Conservation (phyloP, 2,329 filamentous ascomycete species). For the Fusarium tanahbumbuense region DNA sequence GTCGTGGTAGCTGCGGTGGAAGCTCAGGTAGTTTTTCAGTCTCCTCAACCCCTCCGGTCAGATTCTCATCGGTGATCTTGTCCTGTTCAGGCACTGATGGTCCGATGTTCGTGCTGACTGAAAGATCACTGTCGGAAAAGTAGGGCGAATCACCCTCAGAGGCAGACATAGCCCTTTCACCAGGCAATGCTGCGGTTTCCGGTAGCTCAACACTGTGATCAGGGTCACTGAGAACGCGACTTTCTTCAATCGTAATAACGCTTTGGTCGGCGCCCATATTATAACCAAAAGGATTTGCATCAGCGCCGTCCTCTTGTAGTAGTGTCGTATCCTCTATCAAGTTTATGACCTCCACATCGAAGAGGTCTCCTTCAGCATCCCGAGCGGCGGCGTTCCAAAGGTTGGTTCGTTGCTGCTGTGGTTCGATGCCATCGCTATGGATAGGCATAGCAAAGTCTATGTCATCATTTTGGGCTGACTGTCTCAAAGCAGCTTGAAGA, state of each 20-base stretch:
- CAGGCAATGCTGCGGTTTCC: conserved; percentile 38
- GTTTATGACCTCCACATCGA: conserved; percentile 72
- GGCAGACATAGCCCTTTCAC: neutral
- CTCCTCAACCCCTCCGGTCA: neutral
- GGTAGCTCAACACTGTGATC: conserved; percentile 43
- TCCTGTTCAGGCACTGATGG: neutral
- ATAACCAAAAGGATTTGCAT: conserved; percentile 57
- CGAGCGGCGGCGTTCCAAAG: conserved; percentile 80
- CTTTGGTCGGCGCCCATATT: conserved; percentile 11
- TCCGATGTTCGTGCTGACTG: conserved; percentile 27
- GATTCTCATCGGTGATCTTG: neutral
- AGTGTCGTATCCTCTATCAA: conserved; percentile 59
- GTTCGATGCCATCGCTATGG: conserved; percentile 55
- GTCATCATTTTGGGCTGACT: conserved; percentile 62
- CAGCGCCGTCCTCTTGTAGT: conserved; percentile 35
- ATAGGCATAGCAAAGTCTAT: conserved; percentile 55
- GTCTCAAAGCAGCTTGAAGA: conserved; percentile 69
- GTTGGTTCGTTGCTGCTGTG: conserved; percentile 50
- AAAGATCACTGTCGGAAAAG: conserved; percentile 41
- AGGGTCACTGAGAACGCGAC: conserved; percentile 1
- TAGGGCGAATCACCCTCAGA: conserved; percentile 20
- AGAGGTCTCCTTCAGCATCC: conserved; percentile 71
- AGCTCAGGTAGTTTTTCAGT: neutral
- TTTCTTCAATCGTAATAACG: neutral
- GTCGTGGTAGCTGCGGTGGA: conserved; percentile 48